Evolutionary conservation across 257 asterid genomes (phyloP).

Genomic region (Nicotiana sylvestris): DNA sequence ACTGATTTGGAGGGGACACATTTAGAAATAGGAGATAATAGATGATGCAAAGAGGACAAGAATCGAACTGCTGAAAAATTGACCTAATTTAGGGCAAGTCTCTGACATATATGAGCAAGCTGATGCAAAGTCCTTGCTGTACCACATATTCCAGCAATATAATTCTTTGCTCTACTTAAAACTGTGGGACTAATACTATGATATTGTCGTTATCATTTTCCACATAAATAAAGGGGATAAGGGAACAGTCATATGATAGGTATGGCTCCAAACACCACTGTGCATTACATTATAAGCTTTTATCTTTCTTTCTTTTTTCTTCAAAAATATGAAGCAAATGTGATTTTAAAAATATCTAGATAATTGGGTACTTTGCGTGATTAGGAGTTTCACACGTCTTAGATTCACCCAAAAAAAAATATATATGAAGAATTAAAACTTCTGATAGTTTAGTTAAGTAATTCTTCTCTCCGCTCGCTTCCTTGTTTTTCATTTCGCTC

Average conservation of each 20-base stretch:
- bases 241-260: background rate
- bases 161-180: background rate
- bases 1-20: no score
- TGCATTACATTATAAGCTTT: background rate
- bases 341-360: background rate
- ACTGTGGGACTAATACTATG: conserved; percentile 8
- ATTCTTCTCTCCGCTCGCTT: no score
- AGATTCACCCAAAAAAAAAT: no score
- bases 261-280: background rate
- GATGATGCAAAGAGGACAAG: conserved; percentile 9
- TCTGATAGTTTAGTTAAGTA: no score
- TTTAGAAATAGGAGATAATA: background rate
- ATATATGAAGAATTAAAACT: no score
- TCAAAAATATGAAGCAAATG: background rate
- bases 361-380: background rate
- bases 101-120: background rate
- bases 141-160: conserved; percentile 18
- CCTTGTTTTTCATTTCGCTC: no score
- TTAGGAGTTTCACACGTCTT: background rate
- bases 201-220: conserved; percentile 3
- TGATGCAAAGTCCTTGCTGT: conserved; percentile 10
- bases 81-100: conserved; percentile 5
- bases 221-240: background rate
- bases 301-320: background rate
- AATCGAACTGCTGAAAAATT: conserved; percentile 2